These are phyloP conservation scores for Ampelomyces quisqualis DNA, from an alignment of 2,329 filamentous ascomycete species.

Conservation along the genomic window DNA sequence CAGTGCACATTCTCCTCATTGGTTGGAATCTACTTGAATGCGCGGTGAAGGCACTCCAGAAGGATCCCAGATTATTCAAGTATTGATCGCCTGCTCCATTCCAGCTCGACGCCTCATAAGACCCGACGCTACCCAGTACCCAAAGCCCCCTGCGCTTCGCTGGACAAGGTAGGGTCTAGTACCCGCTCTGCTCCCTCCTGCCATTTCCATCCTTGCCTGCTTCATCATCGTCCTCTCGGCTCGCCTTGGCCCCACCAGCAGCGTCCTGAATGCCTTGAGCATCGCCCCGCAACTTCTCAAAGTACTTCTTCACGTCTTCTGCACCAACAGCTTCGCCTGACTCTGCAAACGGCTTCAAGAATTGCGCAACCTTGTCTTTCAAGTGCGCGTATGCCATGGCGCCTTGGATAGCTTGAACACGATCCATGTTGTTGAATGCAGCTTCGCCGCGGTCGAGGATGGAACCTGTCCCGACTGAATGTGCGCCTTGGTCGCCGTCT, in stretches of 20 bases:
- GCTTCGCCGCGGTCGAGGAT: conserved; percentile 90
- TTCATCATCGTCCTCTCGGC: conserved; percentile 31
- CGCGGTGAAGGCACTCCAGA: no score
- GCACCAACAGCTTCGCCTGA: conserved; percentile 84
- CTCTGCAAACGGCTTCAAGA: conserved; percentile 91
- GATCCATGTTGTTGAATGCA: conserved; percentile 86
- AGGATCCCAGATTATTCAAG: no score
- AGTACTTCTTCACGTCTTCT: conserved; percentile 95
- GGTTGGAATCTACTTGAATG: no score
- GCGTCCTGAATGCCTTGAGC: conserved; percentile 63
- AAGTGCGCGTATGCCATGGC: conserved; percentile 98
- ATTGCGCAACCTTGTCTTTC: conserved; percentile 92
- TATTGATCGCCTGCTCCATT: no score
- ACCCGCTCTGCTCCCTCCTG: conserved; percentile 45
- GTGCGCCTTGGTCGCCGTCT: conserved; percentile 55
- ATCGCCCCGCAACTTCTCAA: conserved; percentile 90
- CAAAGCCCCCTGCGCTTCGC: no score
- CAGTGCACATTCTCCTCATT: no score
- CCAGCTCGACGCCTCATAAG: no score
- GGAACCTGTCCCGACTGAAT: conserved; percentile 70
- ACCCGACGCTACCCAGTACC: no score
- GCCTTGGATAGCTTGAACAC: conserved; percentile 87
- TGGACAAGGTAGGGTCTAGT: conserved; percentile 30
- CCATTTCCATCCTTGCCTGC: conserved; percentile 29
- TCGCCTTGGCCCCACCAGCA: conserved; percentile 33